phyloP scores from a whole-genome alignment of 768 basidiomycete genomes.

The Omphalotus guepiniiformis region DNA sequence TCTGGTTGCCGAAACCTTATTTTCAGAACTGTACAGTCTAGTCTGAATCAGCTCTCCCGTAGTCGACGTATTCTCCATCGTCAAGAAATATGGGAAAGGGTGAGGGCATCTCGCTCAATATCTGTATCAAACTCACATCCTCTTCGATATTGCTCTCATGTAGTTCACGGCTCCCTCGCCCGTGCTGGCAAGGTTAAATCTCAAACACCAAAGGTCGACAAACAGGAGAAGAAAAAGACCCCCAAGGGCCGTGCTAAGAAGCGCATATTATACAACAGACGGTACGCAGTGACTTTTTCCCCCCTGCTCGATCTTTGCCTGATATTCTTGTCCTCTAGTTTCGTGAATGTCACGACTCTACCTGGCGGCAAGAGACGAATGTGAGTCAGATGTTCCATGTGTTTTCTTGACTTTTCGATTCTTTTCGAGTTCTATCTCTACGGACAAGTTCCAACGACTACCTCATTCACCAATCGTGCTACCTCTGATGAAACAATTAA shows the following conservation, averaged over 20 bases:
- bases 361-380: slow-evolving; percentile 94
- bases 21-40: neutral
- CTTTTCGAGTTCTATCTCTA: too few species aligned
- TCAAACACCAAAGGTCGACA: slow-evolving; percentile 96
- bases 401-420: slow-evolving; percentile 3
- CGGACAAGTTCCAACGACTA: too few species aligned
- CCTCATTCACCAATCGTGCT: too few species aligned
- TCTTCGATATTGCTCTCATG: neutral
- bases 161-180: slow-evolving; percentile 99
- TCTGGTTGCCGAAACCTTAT: slow-evolving; percentile 1
- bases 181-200: slow-evolving; percentile 99
- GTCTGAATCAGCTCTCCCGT: neutral
- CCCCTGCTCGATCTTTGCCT: slow-evolving; percentile 7
- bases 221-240: slow-evolving; percentile 98
- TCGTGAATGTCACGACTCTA: slow-evolving; percentile 89
- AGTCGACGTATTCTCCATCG: slow-evolving; percentile 15
- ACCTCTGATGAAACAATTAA: slow-evolving; percentile 52
- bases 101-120: slow-evolving; percentile 16
- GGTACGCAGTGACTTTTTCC: slow-evolving; percentile 43
- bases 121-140: neutral
- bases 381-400: slow-evolving; percentile 51
- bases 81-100: slow-evolving; percentile 68
- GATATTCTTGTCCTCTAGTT: slow-evolving; percentile 37
- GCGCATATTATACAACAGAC: slow-evolving; percentile 83
- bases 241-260: slow-evolving; percentile 99